Evolutionary conservation across 2,329 filamentous ascomycete genomes (phyloP).

Genomic region (Podosphaera xanthii): DNA sequence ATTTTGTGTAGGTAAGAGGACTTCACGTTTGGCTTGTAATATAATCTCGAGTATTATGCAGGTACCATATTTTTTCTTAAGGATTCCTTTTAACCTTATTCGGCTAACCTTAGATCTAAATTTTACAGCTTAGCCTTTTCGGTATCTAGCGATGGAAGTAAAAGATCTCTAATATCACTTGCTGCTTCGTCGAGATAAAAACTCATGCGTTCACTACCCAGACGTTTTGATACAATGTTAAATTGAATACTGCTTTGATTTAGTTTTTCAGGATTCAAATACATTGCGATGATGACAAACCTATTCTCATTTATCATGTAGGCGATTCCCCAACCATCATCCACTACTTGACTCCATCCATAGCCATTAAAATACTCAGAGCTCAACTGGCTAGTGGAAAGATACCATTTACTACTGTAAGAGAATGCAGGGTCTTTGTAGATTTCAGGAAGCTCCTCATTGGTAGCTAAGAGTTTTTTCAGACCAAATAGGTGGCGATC

Average conservation of each 20-base stretch:
- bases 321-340: conserved; percentile 87
- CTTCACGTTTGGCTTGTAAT: no score
- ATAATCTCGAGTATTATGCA: no score
- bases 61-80: no score
- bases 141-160: conserved; percentile 55
- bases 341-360: conserved; percentile 94
- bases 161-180: conserved; percentile 65
- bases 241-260: conserved; percentile 56
- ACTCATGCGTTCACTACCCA: conserved; percentile 82
- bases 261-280: conserved; percentile 6
- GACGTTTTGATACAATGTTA: conserved; percentile 84
- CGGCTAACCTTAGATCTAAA: background rate
- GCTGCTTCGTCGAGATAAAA: conserved; percentile 91
- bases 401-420: conserved; percentile 75
- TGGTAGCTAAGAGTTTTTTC: conserved; percentile 66
- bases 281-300: conserved; percentile 22
- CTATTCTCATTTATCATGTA: conserved; percentile 99
- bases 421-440: conserved; percentile 69
- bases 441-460: conserved; percentile 59
- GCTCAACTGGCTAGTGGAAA: conserved; percentile 74
- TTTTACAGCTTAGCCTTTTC: conserved; percentile 71
- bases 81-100: no score
- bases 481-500: conserved; percentile 94
- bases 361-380: conserved; percentile 98
- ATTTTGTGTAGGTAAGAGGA: no score